These are phyloP conservation scores for Salix exigua DNA, from an alignment of 345 rosid genomes.

Conservation along the genomic window DNA sequence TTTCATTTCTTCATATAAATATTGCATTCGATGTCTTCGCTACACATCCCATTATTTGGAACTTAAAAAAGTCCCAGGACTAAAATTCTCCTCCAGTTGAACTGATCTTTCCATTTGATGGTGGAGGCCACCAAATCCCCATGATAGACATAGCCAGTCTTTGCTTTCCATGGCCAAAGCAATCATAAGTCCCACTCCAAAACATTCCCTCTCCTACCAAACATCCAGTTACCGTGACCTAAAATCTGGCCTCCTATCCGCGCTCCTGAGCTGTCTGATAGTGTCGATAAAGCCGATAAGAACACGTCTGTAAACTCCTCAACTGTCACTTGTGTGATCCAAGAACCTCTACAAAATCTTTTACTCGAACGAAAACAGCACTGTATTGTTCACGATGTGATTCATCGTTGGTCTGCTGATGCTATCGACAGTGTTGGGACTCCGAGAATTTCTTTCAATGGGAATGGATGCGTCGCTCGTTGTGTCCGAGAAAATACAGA, in stretches of 20 bases:
- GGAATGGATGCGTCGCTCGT: conserved; percentile 37
- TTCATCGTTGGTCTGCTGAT: conserved; percentile 34
- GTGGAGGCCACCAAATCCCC: conserved; percentile 50
- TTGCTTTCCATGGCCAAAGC: too few species aligned
- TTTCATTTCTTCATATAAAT: neutral
- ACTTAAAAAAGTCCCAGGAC: neutral
- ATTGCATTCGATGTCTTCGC: too few species aligned
- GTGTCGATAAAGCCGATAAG: conserved; percentile 16
- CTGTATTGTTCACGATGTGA: conserved; percentile 40
- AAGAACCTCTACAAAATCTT: conserved; percentile 24
- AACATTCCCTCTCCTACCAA: conserved; percentile 26
- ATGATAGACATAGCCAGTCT: too few species aligned
- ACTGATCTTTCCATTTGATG: conserved; percentile 44
- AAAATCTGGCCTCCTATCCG: conserved; percentile 23
- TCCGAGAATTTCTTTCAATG: conserved; percentile 42
- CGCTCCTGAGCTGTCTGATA: conserved; percentile 19
- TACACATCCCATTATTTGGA: neutral
- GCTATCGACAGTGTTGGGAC: conserved; percentile 25
- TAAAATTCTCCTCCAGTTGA: conserved; percentile 15
- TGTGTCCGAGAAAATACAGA: conserved; percentile 23
- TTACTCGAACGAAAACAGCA: conserved; percentile 24
- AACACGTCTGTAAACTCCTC: conserved; percentile 32
- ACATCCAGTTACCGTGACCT: conserved; percentile 28
- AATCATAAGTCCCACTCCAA: conserved; percentile 33
- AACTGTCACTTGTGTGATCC: conserved; percentile 38